A percentile compares a stretch with the other conserved stretches of the same genome.
These are phyloP conservation scores for Candida michaelii DNA, from an alignment of 805 yeast genomes.

Conservation along the genomic window DNA sequence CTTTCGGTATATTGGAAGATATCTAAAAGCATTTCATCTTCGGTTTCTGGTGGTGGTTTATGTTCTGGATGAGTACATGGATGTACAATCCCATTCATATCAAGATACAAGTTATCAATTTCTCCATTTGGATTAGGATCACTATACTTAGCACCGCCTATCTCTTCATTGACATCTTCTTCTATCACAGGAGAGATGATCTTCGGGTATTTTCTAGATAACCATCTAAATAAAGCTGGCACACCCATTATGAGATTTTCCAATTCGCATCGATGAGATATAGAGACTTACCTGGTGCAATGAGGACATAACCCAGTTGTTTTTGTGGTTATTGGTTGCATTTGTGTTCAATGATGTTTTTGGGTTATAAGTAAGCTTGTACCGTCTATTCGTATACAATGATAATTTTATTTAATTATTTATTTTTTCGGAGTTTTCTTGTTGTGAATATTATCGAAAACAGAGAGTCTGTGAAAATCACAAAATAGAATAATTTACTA, in stretches of 20 bases:
- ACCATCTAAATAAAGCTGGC: conserved; percentile 97
- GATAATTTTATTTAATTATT: neutral
- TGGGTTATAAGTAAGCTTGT: neutral
- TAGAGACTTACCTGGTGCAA: too few species aligned
- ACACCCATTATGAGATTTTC: conserved; percentile 67
- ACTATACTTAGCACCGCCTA: conserved; percentile 62
- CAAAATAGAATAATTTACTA: too few species aligned
- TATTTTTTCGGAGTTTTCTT: neutral
- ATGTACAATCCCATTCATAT: conserved; percentile 99
- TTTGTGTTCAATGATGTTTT: neutral
- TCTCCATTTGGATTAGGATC: conserved; percentile 94
- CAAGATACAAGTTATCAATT: conserved; percentile 86
- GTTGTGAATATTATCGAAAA: neutral
- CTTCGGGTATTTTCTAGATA: conserved; percentile 89
- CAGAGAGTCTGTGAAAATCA: neutral
- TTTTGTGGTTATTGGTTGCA: too few species aligned
- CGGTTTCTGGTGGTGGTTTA: conserved; percentile 92
- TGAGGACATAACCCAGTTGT: too few species aligned
- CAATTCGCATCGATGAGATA: neutral
- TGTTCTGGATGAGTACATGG: conserved; percentile 99
- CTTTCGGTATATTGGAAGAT: conserved; percentile 91
- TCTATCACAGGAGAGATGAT: conserved; percentile 88
- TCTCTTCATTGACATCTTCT: conserved; percentile 64
- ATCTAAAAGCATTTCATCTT: conserved; percentile 94
- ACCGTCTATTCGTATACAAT: too few species aligned